Conservation (phyloP, 495 filamentous ascomycete species). For the Penicillium coprophilum region DNA sequence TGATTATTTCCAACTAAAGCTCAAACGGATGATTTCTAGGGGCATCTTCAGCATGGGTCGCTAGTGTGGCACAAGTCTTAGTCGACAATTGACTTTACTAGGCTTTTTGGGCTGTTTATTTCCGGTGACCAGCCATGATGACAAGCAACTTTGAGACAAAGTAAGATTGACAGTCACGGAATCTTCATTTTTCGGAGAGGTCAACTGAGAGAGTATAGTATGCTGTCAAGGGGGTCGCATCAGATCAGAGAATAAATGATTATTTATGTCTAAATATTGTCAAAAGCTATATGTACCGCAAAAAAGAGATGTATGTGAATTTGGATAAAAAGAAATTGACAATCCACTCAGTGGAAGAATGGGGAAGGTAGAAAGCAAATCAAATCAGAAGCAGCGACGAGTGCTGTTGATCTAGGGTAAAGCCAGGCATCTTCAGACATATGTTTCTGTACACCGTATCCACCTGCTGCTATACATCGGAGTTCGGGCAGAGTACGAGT, state of each 20-base stretch:
- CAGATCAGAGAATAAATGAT: neutral
- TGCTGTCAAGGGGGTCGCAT: too few species aligned
- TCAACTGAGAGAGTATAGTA: too few species aligned
- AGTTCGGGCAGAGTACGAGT: conserved; percentile 2
- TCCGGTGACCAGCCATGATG: neutral
- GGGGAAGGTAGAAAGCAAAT: neutral
- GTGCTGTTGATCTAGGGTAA: conserved; percentile 13
- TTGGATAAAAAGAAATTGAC: conserved; percentile 1
- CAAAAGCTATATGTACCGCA: neutral
- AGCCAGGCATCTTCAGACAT: neutral
- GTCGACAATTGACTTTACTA: neutral
- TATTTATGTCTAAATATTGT: neutral
- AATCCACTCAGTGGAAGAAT: conserved; percentile 12
- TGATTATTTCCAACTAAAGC: neutral
- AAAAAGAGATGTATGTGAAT: conserved; percentile 12
- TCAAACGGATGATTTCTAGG: neutral
- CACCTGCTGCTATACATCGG: conserved; percentile 23
- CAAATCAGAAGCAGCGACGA: conserved; percentile 2
- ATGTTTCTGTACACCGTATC: conserved; percentile 25
- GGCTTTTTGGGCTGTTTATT: neutral
- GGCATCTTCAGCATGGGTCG: neutral
- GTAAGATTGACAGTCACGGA: too few species aligned
- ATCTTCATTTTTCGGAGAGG: too few species aligned
- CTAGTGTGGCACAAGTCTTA: neutral
- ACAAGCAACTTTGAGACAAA: neutral